Evolutionary conservation across 768 basidiomycete species (phyloP), one percentile per base, ranked within the genome.

Genomic region (Mycena sanguinolenta): DNA sequence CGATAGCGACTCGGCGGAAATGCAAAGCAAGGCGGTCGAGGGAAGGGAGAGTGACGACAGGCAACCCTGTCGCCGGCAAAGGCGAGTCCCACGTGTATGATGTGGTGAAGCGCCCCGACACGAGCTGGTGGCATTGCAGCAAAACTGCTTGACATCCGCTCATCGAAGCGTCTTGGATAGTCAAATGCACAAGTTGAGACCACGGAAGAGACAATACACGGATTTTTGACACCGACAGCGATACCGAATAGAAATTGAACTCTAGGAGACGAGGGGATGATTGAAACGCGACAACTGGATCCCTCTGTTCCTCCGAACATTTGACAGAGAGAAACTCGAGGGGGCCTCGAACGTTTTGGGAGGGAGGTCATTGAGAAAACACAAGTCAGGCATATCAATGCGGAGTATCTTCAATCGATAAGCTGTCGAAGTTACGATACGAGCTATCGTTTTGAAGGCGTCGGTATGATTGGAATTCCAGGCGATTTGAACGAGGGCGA

Each of bases 51-150:
- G 36, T 27, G 13, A 52, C 42, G 23, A 58, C 58, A 39, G 64
- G 42, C 9, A 46, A 38, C 19, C 30, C n/a, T n/a, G 32, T 34
- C n/a, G 46, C 23, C n/a, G 16, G 32, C 5, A 30, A n/a, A 1
- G 23, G 2, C 2, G 23, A 52, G 34, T 58, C 65, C 44, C 57
- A 58, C 10, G 28, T 1, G 27, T 30, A n/a, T n/a, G 58, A 66
- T 10, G 58, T 66, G 1, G 8, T 3, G 10, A 66, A n/a, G 9
- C 5, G 23, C 23, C 57, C 65, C 10, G 30, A 49, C n/a, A 52
- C 36, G 25, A 66, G 36, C 50, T 53, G 52, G 49, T 5, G 25
- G 65, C 65, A 58, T 52, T 58, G 57, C n/a, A 66, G 16, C 34
- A 66, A 39, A 25, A 44, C 23, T 17, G 44, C 13, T 13, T 57